phyloP scores from a whole-genome alignment of 441 rosid species.

The Pelargonium myrrhifolium region DNA sequence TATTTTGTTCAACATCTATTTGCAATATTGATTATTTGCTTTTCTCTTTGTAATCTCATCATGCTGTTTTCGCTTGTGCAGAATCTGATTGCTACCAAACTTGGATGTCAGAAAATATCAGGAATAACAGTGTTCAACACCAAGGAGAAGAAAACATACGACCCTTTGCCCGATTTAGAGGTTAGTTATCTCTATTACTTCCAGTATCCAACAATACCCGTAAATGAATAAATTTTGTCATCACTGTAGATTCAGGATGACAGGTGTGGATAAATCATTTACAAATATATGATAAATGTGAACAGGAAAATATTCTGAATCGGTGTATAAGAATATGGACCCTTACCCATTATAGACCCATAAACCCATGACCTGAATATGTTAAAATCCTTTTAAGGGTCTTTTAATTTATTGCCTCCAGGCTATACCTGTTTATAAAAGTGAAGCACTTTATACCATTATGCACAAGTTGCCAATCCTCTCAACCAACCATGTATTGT shows the following conservation, averaged over 20 bases:
- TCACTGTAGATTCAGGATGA: not conserved
- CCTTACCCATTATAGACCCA: not conserved
- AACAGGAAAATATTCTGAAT: not conserved
- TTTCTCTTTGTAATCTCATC: slow-evolving; percentile 6
- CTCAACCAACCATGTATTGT: not conserved
- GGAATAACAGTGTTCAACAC: slow-evolving; percentile 74
- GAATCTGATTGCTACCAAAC: slow-evolving; percentile 77
- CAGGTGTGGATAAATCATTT: not conserved
- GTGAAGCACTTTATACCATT: not conserved
- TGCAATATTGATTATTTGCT: not conserved
- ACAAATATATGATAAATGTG: not conserved
- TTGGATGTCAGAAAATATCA: slow-evolving; percentile 74
- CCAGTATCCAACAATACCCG: slow-evolving; percentile 1
- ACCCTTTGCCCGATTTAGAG: slow-evolving; percentile 77
- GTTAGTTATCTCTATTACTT: slow-evolving; percentile 30
- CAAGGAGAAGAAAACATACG: slow-evolving; percentile 56
- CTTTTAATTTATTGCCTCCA: not conserved
- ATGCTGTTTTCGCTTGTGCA: slow-evolving; percentile 31
- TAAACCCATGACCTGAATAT: not conserved
- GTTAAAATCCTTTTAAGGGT: not conserved
- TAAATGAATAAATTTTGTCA: not conserved
- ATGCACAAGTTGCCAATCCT: not conserved
- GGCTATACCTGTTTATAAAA: not conserved
- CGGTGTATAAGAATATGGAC: not conserved
- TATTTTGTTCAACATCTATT: not conserved